Base-by-base conservation (phyloP, 2,329 filamentous ascomycete genomes). In the Simplicillium sp. region DNA sequence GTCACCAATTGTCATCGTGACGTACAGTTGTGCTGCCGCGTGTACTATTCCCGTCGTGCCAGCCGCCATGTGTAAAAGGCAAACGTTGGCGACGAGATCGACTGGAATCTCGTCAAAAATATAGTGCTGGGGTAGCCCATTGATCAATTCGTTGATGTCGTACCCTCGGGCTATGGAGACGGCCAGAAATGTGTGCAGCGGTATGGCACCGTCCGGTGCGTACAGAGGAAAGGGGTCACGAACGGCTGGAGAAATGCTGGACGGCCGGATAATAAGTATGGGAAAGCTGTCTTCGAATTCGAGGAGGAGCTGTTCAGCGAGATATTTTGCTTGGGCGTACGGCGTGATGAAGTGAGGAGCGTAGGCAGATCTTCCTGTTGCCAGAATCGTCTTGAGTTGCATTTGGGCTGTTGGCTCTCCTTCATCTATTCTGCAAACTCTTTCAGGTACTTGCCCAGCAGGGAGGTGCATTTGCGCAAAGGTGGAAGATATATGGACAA, bases 381-480 rank as follows among this genome's bases (percentile, higher is more conserved):
- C 38, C 11, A 39, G 38, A 4, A 39, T 39, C 3, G 38, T 34
- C 3, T 5, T n/a, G 29, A 39, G 31, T 17, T 39, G 38, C 3
- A 11, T 32, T 25, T 16, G 15, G 14, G 38, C 29, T 13, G 38
- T 17, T 16, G 38, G 38, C 38, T 39, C 38, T 12, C 34, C 3
- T 5, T 39, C 31, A 13, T 39, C 38, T 4, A 39, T 32, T 13
- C 11, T 18, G 17, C 14, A 11, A 9, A 39, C 17, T 3, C 3
- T 32, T 16, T 39, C 38, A 29, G 33, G 9, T 4, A 39, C 31
- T 12, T 15, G 8, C 4, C 38, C 38, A 15, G 16, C n/a, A 12
- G 38, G 38, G 15, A 39, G 9, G 17, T 39, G 38, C 38, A 39
- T 39, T 16, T 39, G 38, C n/a, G 38, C 29, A 34, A 39, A 39